Percentiles rank a stretch among this genome's conserved stretches.
Evolutionary conservation across 192 early-diverging fungal species (phyloP).

Genomic region (Mortierella claussenii): DNA sequence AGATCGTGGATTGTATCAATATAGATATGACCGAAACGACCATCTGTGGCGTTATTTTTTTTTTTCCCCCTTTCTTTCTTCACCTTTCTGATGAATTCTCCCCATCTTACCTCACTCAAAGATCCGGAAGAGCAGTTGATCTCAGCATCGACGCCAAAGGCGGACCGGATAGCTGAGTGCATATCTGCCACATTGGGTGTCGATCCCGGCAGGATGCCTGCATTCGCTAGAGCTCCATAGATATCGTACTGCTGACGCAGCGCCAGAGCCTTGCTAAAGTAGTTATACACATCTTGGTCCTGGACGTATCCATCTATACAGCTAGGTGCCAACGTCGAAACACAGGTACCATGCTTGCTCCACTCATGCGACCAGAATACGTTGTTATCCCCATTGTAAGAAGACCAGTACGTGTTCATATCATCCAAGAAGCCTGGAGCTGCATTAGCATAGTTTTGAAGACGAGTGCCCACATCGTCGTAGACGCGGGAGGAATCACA

Average conservation of each 20-base stretch:
- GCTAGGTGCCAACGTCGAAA: conserved; percentile 68
- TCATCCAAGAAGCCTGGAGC: conserved; percentile 44
- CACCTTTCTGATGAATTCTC: conserved; percentile 53
- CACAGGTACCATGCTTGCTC: conserved; percentile 85
- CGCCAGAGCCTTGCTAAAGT: conserved; percentile 63
- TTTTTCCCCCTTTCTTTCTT: neutral
- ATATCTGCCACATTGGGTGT: conserved; percentile 55
- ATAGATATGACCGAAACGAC: neutral
- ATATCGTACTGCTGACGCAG: conserved; percentile 68
- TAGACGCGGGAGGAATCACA: conserved; percentile 73
- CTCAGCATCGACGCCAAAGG: conserved; percentile 55
- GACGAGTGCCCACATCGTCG: conserved; percentile 59
- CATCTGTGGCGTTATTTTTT: neutral
- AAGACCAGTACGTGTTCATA: conserved; percentile 75
- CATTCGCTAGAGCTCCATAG: conserved; percentile 55
- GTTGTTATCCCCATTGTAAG: conserved; percentile 79
- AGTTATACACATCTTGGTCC: conserved; percentile 68
- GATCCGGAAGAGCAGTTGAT: conserved; percentile 34
- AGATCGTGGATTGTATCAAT: neutral
- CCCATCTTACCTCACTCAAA: conserved; percentile 54
- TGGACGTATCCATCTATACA: conserved; percentile 64
- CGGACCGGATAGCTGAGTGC: conserved; percentile 49
- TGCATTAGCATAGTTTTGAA: conserved; percentile 52
- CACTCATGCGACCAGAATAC: conserved; percentile 86
- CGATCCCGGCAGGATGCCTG: conserved; percentile 61